Base-by-base conservation (phyloP, 2,329 filamentous ascomycete species). In the Rosellinia necatrix region DNA sequence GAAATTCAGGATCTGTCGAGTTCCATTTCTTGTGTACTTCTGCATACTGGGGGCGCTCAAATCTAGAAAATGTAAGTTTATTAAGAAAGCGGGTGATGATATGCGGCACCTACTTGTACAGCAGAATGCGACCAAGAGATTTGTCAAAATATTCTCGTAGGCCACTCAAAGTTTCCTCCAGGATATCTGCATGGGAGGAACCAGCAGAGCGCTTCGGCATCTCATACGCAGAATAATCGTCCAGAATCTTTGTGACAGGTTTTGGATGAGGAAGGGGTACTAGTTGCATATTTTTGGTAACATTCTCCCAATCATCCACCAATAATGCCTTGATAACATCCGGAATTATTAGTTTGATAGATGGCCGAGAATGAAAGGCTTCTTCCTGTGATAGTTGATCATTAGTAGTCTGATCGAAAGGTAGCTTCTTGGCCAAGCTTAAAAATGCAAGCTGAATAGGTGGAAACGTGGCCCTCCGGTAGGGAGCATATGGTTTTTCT, bases 291-390 rank as follows among this genome's bases (percentile, higher is more conserved):
- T 96, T 94, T 76, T 97, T 97, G 53, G 94, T 99, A 59, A 99
- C 87, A 67, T 97, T 96, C 74, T 99, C 94, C 94, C 94, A 99
- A 72, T 99, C 94, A 71, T 99, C 94, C 19, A 99, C 94, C 3
- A 99, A 84, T 60, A 96, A 82, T 13, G 90, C 91, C 77, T 97
- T 97, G 63, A 99, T 81, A 63, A 89, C 85, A 70, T 97, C 94
- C 0, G 94, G 92, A 62, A 97, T 86, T 46, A 87, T 82, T 37
- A 99, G 83, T 66, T 91, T 90, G 67, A 99, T 88, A 15, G 91
- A 91, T 17, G 93, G 92, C 55, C 92, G 87, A 60, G 83, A 81
- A 69, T 92, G 85, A 71, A 96, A 99, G 4, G 82, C 79, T 59
- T 97, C 94, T 77, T 97, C 94, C 92, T 97, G 74, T 55, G 42